Evolutionary conservation across 345 rosid genomes (phyloP).

Genomic region (Gossypium mustelinum): DNA sequence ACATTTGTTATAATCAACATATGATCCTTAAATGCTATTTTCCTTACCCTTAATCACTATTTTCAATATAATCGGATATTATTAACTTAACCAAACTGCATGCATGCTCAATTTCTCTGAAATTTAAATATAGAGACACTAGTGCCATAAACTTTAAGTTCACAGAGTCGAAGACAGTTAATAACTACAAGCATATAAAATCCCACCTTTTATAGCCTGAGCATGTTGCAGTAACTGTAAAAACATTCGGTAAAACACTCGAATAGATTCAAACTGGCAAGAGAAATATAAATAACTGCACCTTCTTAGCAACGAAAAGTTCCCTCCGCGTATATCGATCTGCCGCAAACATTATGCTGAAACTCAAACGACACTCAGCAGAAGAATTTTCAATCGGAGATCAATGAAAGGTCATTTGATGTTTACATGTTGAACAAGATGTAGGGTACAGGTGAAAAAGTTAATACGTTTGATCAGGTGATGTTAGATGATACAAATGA

Average conservation of each 20-base stretch:
- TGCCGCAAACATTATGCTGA: conserved; percentile 94
- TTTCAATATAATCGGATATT: neutral
- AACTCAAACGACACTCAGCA: conserved; percentile 90
- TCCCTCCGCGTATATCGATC: conserved; percentile 95
- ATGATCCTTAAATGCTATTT: neutral
- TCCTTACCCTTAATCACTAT: neutral
- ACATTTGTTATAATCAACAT: neutral
- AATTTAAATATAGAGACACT: neutral
- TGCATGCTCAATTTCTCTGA: neutral
- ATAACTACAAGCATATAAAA: neutral
- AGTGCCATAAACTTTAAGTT: neutral
- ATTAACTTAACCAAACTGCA: neutral
- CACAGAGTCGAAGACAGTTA: neutral
- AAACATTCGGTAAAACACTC: neutral
- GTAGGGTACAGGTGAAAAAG: neutral
- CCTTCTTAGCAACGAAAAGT: conserved; percentile 91
- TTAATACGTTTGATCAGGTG: conserved; percentile 78
- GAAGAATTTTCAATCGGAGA: neutral
- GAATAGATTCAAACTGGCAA: neutral
- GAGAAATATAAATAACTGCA: conserved; percentile 18
- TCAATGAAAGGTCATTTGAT: conserved; percentile 9
- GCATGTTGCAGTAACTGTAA: neutral
- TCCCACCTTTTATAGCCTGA: neutral
- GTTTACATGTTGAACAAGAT: neutral
- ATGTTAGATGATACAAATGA: conserved; percentile 82